Base-by-base conservation (phyloP, 306 rosid genomes). In the Rosa persica region DNA sequence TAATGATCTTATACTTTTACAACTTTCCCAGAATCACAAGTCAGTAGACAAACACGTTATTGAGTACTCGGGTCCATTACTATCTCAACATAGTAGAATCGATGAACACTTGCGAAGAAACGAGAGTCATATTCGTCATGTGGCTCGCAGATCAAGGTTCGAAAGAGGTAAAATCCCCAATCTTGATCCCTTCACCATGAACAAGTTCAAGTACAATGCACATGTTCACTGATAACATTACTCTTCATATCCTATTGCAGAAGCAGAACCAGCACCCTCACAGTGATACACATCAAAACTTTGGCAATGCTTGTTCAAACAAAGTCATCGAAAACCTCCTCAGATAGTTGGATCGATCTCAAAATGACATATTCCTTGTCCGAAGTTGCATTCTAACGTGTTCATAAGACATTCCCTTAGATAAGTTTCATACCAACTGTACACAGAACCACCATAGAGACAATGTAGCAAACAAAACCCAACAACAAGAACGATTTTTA, bases 91-190 rank as follows among this genome's bases (percentile, higher is more conserved):
- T 30, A 54, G 74, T 70, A 83, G 71, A 80, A 67, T 82, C 22
- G 89, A 85, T 8, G 98, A 89, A 61, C 82, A 77, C 19, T 86
- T 83, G 75, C 83, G 76, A 51, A 80, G 80, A 83, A 83, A 91
- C 66, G 97, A 92, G 47, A 85, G 81, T 72, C 83, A 77, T 17
- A 80, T 83, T 27, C 92, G 89, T 6, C 90, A 72, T 12, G 86
- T 78, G 27, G 75, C 73, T 64, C 90, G 94, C 39, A 89, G 83
- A 83, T 91, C 99, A 69, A 96, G 99, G 22, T 89, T 96, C 52
- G 94, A 92, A 89, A 90, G 83, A 90, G 97, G 98, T 92, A 90
- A 46, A 42, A 17, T 1, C 13, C 12, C 43, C 9, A 61, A 12
- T 43, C 47, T 12, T 20, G 2, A 20, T 20, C 62, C 62, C 27